Conservation (phyloP, 2,329 filamentous ascomycete species). For the Drechslerella coelobrocha region DNA sequence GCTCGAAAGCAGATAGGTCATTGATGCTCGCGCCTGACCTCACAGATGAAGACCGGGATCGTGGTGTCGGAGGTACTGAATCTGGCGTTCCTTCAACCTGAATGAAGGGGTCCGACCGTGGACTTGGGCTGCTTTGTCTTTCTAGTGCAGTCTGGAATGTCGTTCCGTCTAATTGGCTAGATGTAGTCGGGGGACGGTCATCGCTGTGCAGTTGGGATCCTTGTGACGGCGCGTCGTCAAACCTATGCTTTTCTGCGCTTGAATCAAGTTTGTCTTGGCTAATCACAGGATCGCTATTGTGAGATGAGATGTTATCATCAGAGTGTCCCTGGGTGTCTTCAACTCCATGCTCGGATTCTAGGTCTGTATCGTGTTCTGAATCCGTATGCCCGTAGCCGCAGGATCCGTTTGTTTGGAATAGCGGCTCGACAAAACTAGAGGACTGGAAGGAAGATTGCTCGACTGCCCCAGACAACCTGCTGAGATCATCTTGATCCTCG, state of each 20-base stretch:
- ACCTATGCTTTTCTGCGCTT: slow-evolving; percentile 34
- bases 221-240: slow-evolving; percentile 20
- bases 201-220: neutral
- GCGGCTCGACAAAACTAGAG: slow-evolving; percentile 40
- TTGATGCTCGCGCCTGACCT: slow-evolving; percentile 8
- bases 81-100: slow-evolving; percentile 24
- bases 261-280: slow-evolving; percentile 14
- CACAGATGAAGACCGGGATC: slow-evolving; percentile 7
- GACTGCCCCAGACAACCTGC: slow-evolving; percentile 2
- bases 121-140: neutral
- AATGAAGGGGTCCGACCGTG: slow-evolving; percentile 10
- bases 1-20: slow-evolving; percentile 25
- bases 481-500: slow-evolving; percentile 8
- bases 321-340: slow-evolving; percentile 1
- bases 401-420: slow-evolving; percentile 40
- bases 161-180: slow-evolving; percentile 11
- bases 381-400: slow-evolving; percentile 36
- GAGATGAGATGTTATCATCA: neutral
- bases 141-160: slow-evolving; percentile 9
- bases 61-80: neutral
- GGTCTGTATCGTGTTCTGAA: slow-evolving; percentile 18
- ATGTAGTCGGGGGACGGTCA: slow-evolving; percentile 3
- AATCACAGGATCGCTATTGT: neutral
- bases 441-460: slow-evolving; percentile 23
- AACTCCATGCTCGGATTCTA: slow-evolving; percentile 5